Evolutionary conservation across 2,329 filamentous ascomycete genomes (phyloP).

Genomic region (Diaporthe destruens): DNA sequence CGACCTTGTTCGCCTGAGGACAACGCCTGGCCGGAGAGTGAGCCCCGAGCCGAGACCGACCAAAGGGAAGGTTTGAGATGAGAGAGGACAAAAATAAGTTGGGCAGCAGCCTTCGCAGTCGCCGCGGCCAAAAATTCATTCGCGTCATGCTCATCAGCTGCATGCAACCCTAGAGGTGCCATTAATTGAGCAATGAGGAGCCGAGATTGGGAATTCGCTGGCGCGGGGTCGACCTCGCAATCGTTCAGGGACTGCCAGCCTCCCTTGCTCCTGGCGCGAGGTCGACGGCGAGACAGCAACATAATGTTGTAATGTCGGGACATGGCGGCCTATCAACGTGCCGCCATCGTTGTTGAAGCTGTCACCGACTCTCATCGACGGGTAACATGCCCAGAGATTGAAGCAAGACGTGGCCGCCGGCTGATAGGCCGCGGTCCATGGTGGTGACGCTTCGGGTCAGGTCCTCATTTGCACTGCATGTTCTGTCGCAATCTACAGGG

Average conservation of each 20-base stretch:
- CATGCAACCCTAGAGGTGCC: conserved; percentile 23
- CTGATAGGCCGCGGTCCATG: conserved; percentile 22
- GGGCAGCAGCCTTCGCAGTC: conserved; percentile 13
- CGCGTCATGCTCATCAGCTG: conserved; percentile 33
- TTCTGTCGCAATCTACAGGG: conserved; percentile 8
- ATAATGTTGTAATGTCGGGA: conserved; percentile 26
- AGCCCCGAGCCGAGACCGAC: conserved; percentile 24
- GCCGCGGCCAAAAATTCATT: conserved; percentile 14
- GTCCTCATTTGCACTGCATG: conserved; percentile 28
- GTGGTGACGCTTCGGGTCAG: conserved; percentile 16
- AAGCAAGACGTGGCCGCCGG: conserved; percentile 22
- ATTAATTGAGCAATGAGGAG: conserved; percentile 36
- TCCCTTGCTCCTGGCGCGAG: conserved; percentile 16
- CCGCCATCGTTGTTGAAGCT: conserved; percentile 7
- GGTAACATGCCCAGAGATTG: conserved; percentile 6
- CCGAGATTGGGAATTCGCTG: conserved; percentile 27
- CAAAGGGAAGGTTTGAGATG: conserved; percentile 16
- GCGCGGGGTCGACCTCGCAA: conserved; percentile 10
- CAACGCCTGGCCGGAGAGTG: conserved; percentile 4
- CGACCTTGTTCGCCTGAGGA: neutral
- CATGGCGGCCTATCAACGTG: conserved; percentile 27
- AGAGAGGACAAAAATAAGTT: conserved; percentile 18
- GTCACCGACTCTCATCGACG: conserved; percentile 23
- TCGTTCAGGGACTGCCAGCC: conserved; percentile 19
- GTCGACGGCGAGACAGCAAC: conserved; percentile 18